Conservation (phyloP, 805 yeast species). For the Saccharomycopsis lassenensis region DNA sequence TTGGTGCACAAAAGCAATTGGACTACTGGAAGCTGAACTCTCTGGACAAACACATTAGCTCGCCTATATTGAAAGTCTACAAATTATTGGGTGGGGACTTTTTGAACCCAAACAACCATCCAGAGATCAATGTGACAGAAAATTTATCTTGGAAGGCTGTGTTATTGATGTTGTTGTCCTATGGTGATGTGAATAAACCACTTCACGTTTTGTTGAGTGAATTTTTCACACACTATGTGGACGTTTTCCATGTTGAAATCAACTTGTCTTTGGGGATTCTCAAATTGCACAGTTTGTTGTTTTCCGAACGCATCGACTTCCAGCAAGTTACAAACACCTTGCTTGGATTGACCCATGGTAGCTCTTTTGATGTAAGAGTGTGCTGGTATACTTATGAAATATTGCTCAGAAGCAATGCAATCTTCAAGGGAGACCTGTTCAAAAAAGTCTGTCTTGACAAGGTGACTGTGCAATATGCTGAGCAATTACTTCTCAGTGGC, state of each 20-base stretch:
- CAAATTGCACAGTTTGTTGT: constrained; percentile 23
- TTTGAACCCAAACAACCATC: constrained; percentile 23
- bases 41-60: constrained; percentile 37
- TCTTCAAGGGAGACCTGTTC: background rate
- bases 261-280: constrained; percentile 21
- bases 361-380: constrained; percentile 27
- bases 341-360: constrained; percentile 18
- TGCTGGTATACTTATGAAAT: constrained; percentile 45
- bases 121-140: constrained; percentile 28
- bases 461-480: constrained; percentile 35
- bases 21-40: constrained; percentile 48
- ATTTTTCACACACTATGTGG: constrained; percentile 20
- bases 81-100: constrained; percentile 49
- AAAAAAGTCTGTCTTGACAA: constrained; percentile 23
- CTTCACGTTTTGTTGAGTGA: constrained; percentile 25
- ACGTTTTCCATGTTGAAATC: constrained; percentile 16
- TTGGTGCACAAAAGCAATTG: constrained; percentile 51
- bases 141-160: constrained; percentile 58
- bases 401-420: constrained; percentile 21
- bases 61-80: constrained; percentile 45
- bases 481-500: constrained; percentile 37
- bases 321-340: constrained; percentile 6
- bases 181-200: constrained; percentile 38
- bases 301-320: constrained; percentile 14
- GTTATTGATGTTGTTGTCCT: constrained; percentile 50